A percentile compares a stretch with the other conserved stretches of the same genome.
Conservation (phyloP, 2,329 filamentous ascomycete species). For the Phyllosticta capitalensis region DNA sequence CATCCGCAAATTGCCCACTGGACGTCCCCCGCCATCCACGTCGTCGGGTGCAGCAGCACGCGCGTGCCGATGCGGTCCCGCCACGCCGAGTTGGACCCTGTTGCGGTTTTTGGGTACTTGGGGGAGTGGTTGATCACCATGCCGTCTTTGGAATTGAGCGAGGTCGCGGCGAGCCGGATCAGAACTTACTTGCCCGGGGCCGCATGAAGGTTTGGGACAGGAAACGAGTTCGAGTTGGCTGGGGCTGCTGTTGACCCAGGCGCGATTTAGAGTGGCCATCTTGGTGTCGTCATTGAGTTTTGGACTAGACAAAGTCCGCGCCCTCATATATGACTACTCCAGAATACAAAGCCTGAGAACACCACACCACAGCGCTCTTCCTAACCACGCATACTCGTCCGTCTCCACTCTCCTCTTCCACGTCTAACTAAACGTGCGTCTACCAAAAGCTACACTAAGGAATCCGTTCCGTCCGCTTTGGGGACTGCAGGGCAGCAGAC, state of each 20-base stretch:
- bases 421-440: too few relatives aligned
- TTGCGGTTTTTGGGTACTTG: constrained; percentile 10
- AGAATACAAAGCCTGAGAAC: too few relatives aligned
- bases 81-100: constrained; percentile 9
- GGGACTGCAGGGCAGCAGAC: too few relatives aligned
- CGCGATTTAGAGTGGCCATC: not conserved
- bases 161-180: constrained; percentile 11
- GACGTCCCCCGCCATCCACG: constrained; percentile 14
- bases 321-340: too few relatives aligned
- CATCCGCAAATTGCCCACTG: constrained; percentile 1
- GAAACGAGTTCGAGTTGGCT: not conserved
- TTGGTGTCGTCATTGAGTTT: too few relatives aligned
- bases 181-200: constrained; percentile 6
- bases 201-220: not conserved
- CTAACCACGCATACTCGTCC: too few relatives aligned
- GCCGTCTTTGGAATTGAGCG: constrained; percentile 6
- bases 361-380: too few relatives aligned
- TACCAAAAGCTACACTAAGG: too few relatives aligned
- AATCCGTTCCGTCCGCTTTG: too few relatives aligned
- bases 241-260: not conserved
- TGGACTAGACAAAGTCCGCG: too few relatives aligned
- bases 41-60: constrained; percentile 12
- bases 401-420: too few relatives aligned
- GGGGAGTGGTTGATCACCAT: constrained; percentile 4
- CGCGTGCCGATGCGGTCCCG: constrained; percentile 6